phyloP scores from a whole-genome alignment of 345 rosid genomes.

The Syzygium aqueum region DNA sequence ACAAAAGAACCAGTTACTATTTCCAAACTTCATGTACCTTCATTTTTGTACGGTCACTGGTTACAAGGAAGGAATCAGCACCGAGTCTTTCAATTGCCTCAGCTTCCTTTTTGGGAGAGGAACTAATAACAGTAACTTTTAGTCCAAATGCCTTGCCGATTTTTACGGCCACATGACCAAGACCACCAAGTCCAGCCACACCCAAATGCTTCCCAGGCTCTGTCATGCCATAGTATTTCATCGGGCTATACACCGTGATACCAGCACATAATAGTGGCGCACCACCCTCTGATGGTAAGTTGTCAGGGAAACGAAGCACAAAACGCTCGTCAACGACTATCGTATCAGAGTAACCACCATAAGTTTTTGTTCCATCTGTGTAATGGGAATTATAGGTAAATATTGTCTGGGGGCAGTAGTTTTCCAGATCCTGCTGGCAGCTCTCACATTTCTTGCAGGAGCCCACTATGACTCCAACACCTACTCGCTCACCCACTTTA shows the following conservation, averaged over 20 bases:
- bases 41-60: constrained; percentile 45
- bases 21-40: constrained; percentile 34
- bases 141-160: constrained; percentile 81
- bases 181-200: constrained; percentile 83
- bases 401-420: constrained; percentile 45
- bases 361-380: constrained; percentile 49
- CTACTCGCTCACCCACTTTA: constrained; percentile 60
- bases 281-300: constrained; percentile 52
- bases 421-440: constrained; percentile 70
- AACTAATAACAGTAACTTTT: constrained; percentile 78
- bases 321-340: constrained; percentile 66
- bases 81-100: constrained; percentile 46
- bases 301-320: constrained; percentile 58
- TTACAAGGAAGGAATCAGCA: constrained; percentile 56
- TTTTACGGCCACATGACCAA: constrained; percentile 88
- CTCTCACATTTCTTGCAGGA: constrained; percentile 67
- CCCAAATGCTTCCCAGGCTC: constrained; percentile 85
- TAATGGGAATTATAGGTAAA: constrained; percentile 46
- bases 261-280: constrained; percentile 89
- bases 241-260: constrained; percentile 82
- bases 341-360: constrained; percentile 72
- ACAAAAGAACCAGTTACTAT: not conserved
- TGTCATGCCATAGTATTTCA: constrained; percentile 82
- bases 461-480: constrained; percentile 67
- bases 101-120: constrained; percentile 43